Percentiles rank a stretch among this genome's conserved stretches.
phyloP scores from a whole-genome alignment of 1,284 basidiomycete genomes.

The Rhodotorula sp. region DNA sequence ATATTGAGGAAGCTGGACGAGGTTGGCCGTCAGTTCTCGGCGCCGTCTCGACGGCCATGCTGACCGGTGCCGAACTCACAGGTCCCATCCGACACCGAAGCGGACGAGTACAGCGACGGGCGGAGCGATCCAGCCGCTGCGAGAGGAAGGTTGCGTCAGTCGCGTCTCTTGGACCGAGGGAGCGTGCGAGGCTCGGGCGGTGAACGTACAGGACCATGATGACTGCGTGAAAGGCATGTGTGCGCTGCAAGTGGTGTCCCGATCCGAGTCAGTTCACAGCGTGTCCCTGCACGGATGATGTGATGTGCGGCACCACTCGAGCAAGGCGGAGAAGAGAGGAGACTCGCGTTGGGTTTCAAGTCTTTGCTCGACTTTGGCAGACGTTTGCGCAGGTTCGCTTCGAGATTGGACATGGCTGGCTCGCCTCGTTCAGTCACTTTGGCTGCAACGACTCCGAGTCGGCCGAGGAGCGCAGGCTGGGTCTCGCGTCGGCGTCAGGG shows the following conservation, averaged over 20 bases:
- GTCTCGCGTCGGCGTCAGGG: too few relatives aligned
- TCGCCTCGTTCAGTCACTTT: too few relatives aligned
- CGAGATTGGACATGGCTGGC: conserved; percentile 4
- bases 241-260: conserved; percentile 46
- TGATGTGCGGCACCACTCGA: neutral
- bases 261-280: too few relatives aligned
- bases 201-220: conserved; percentile 74
- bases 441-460: too few relatives aligned
- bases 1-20: conserved; percentile 70
- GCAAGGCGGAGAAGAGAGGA: neutral
- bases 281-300: neutral
- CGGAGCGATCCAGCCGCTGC: conserved; percentile 41
- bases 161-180: neutral
- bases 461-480: neutral
- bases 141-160: neutral
- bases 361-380: conserved; percentile 52
- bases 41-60: too few relatives aligned
- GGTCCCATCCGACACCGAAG: conserved; percentile 79
- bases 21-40: conserved; percentile 57
- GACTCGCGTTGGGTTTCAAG: conserved; percentile 52
- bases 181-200: too few relatives aligned
- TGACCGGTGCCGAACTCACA: neutral
- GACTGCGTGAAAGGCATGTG: conserved; percentile 79
- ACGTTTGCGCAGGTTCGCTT: conserved; percentile 2
- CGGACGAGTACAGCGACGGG: conserved; percentile 77